Evolutionary conservation across 129 eudicot species (phyloP), one percentile per base, ranked within the genome.

Genomic region (Ambrosia artemisiifolia): DNA sequence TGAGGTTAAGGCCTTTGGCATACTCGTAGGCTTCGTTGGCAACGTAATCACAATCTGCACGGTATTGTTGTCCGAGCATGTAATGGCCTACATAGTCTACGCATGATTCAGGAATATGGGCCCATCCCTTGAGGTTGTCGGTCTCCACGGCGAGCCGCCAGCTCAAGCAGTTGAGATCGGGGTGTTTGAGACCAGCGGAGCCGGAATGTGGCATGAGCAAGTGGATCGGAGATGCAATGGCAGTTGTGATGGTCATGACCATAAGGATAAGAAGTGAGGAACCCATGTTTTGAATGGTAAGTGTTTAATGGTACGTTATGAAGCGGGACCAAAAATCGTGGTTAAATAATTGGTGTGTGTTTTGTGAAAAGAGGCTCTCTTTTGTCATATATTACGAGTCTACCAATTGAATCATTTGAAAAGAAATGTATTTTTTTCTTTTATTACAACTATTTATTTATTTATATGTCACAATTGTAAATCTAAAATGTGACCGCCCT

Each of bases 111-210:
- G 90, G 90, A 11, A 85, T 78, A 11, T 46, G 10, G n/a, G 4
- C 19, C 87, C 85, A 85, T 6, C 59, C 18, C 1, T 2, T 59
- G 55, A 69, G n/a, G 75, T 82, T 82, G 80, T 85, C 65, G 20
- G 87, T 76, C 50, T 85, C 90, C 3, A 82, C 87, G 1, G 80
- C 85, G 3, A 82, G 80, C 13, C 87, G 86, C 90, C 90, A 82
- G 69, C 87, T 79, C 35, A 69, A 53, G 85, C 90, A 82, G 74
- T 82, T 6, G 44, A 82, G 33, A 43, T 47, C 38, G 16, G 85
- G 24, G 33, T 80, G 60, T 13, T 53, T 79, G 59, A 10, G 74
- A 74, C 84, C 84, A 38, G 51, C 67, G 14, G 82, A 61, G 13
- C 80, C 77, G 8, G 57, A 66, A 48, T 55, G 84, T 28, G 83